Percentiles rank a stretch among this genome's conserved stretches.
Conservation (phyloP, 352 stramenopile genomes). For the Phytopythium montanum region DNA sequence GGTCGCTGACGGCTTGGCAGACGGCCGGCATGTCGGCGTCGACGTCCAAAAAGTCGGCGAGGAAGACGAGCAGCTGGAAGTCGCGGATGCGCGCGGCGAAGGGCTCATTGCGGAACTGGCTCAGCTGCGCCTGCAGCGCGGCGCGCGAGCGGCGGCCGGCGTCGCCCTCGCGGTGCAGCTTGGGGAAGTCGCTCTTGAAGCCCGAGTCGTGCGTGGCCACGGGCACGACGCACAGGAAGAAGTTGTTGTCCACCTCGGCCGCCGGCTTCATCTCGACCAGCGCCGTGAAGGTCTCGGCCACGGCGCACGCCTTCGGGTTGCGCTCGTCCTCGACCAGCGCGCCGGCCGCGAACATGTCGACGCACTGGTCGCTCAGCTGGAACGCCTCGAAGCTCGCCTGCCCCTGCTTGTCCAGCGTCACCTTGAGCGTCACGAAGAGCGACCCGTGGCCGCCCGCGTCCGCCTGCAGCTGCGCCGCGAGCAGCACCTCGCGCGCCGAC, state of each 20-base stretch:
- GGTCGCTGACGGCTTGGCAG: slow-evolving; percentile 89
- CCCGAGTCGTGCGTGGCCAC: slow-evolving; percentile 93
- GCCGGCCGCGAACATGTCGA: slow-evolving; percentile 97
- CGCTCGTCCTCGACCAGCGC: slow-evolving; percentile 86
- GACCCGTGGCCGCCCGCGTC: slow-evolving; percentile 93
- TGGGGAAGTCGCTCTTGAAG: slow-evolving; percentile 93
- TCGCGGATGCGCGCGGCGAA: slow-evolving; percentile 93
- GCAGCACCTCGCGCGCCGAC: slow-evolving; percentile 86
- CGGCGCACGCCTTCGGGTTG: slow-evolving; percentile 89
- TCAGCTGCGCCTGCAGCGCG: slow-evolving; percentile 93
- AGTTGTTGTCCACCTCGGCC: slow-evolving; percentile 95
- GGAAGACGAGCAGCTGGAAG: slow-evolving; percentile 96
- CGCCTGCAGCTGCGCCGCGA: slow-evolving; percentile 94
- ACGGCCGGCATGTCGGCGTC: slow-evolving; percentile 92
- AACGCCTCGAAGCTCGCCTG: slow-evolving; percentile 96
- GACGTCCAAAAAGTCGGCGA: slow-evolving; percentile 92
- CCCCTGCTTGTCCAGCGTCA: slow-evolving; percentile 92
- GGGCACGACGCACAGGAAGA: slow-evolving; percentile 96
- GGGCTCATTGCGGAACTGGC: slow-evolving; percentile 46
- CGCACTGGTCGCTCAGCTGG: slow-evolving; percentile 96
- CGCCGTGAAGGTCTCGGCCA: slow-evolving; percentile 96
- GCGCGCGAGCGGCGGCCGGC: slow-evolving; percentile 65
- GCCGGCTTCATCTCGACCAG: slow-evolving; percentile 95
- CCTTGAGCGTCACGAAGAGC: slow-evolving; percentile 96
- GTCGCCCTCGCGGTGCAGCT: slow-evolving; percentile 88